Evolutionary conservation across 345 rosid species (phyloP).

Genomic region (Sonneratia caseolaris): DNA sequence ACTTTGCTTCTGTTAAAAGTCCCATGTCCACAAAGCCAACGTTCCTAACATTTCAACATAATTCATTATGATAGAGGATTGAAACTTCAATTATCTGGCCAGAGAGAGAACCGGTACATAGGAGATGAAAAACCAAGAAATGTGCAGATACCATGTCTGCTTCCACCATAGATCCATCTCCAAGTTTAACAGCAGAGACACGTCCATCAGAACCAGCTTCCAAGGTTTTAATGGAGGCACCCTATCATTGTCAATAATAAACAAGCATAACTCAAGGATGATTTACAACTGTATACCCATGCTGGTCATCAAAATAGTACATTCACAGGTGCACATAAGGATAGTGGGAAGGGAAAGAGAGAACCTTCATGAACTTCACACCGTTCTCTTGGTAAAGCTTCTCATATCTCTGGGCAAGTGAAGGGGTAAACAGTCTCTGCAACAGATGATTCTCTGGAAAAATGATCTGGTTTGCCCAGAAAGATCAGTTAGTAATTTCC

Average conservation of each 20-base stretch:
- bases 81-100: neutral
- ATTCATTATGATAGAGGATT: neutral
- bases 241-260: constrained; percentile 28
- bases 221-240: constrained; percentile 60
- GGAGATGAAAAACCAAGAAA: neutral
- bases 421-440: constrained; percentile 88
- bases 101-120: neutral
- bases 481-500: neutral
- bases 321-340: constrained; percentile 3
- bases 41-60: neutral
- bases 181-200: constrained; percentile 67
- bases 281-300: neutral
- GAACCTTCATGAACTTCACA: constrained; percentile 65
- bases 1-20: neutral
- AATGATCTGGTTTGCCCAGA: constrained; percentile 32
- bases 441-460: constrained; percentile 81
- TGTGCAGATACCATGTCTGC: constrained; percentile 54
- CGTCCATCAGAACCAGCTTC: constrained; percentile 75
- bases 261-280: neutral
- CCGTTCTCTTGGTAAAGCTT: constrained; percentile 72
- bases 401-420: constrained; percentile 79
- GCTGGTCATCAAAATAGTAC: neutral
- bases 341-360: constrained; percentile 7
- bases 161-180: constrained; percentile 72
- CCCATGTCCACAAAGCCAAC: neutral